Base-by-base conservation (phyloP, 176 grass and related monocot genomes). In the Oryza meyeriana region DNA sequence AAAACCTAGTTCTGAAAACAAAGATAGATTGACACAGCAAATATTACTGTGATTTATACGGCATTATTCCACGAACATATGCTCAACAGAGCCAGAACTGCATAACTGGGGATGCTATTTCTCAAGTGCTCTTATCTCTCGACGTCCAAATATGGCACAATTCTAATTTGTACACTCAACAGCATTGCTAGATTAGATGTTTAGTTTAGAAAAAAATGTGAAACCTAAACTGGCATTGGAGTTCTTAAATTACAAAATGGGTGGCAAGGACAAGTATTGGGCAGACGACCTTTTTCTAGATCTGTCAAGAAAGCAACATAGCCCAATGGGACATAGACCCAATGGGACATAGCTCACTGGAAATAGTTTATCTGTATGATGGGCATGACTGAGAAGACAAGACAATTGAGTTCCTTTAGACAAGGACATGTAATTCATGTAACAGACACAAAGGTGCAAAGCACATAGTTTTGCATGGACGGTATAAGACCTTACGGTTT, bases 1-100 rank as follows among this genome's bases (percentile, higher is more conserved):
- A 90, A 93, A 99, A 20, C 96, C 96, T 89, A 99, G 80, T 85
- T 99, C 96, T 99, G 93, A 33, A 92, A 87, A 81, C 75, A 85
- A 88, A 81, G 35, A 77, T 59, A 87, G 24, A 84, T 77, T 83
- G 42, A 73, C 40, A 59, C 71, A 84, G 77, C 71, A 84, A 83
- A 91, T 78, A 87, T 86, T 84, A 91, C 77, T 67, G 66, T 84
- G 75, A 70, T 71, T 63, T 69, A 69, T 80, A 69, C 22, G 31
- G 63, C 41, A 84, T 86, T 78, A 66, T 47, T 61, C 61, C 47
- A 86, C 59, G 77, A 82, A 82, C 7, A 90, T 67, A 74, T 62
- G 66, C 78, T 86, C 79, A 59, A 2, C 79, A 69, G 35, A 78
- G 78, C 61, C 75, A 86, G 26, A 66, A 65, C 79, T 89, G 75